phyloP scores from a whole-genome alignment of 1,284 basidiomycete genomes.

The Melampsora larici-populina region DNA sequence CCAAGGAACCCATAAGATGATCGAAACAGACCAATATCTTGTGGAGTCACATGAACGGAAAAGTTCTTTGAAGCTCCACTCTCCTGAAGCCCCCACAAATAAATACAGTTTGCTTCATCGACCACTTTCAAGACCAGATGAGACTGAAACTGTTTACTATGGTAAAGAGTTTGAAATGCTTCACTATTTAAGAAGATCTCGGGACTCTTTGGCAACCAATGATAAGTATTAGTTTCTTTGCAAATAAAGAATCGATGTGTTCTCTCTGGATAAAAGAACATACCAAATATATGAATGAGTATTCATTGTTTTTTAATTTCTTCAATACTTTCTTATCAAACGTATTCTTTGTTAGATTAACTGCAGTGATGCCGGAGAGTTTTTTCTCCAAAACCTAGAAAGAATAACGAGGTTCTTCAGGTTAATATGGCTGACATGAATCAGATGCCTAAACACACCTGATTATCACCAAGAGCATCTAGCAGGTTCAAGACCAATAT shows the following conservation, averaged over 20 bases:
- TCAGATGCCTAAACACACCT: no score
- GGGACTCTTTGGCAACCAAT: not conserved
- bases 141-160: not conserved
- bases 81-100: not conserved
- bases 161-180: no score
- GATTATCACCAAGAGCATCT: no score
- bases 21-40: not conserved
- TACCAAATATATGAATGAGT: no score
- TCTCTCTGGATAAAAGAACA: not conserved
- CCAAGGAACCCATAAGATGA: constrained; percentile 4
- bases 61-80: not conserved
- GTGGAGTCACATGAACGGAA: no score
- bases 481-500: no score
- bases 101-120: not conserved
- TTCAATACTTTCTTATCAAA: not conserved
- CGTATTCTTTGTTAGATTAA: not conserved
- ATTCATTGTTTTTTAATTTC: not conserved
- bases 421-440: no score
- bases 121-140: not conserved
- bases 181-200: constrained; percentile 12
- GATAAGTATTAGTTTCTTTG: not conserved
- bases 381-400: no score
- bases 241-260: no score
- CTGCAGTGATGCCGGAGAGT: not conserved
- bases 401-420: no score